Percentiles rank a stretch among this genome's conserved stretches.
phyloP scores from a whole-genome alignment of 2,329 filamentous ascomycete genomes.

The Fusarium nodosum region DNA sequence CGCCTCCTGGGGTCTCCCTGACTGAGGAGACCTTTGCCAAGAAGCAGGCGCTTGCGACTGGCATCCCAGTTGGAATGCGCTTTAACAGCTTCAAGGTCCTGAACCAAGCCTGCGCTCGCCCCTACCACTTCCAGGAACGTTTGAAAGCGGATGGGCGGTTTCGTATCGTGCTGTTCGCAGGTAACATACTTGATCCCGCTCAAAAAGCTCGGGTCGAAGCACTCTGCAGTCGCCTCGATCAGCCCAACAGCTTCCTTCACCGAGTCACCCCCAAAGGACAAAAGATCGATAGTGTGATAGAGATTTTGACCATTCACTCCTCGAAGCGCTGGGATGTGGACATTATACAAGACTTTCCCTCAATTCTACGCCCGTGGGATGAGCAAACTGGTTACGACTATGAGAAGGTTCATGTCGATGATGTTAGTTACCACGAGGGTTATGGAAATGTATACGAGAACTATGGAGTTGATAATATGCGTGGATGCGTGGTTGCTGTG shows the following conservation, averaged over 20 bases:
- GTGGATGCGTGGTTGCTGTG: slow-evolving; percentile 70
- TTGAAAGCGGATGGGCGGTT: not conserved
- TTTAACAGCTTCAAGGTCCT: slow-evolving; percentile 71
- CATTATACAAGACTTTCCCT: slow-evolving; percentile 63
- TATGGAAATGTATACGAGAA: slow-evolving; percentile 65
- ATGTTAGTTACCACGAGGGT: slow-evolving; percentile 66
- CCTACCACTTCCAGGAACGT: slow-evolving; percentile 43
- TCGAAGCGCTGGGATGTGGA: slow-evolving; percentile 64
- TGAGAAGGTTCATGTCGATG: slow-evolving; percentile 69
- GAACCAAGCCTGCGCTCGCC: slow-evolving; percentile 67
- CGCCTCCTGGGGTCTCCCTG: not conserved
- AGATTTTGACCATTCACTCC: slow-evolving; percentile 70
- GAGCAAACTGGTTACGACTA: slow-evolving; percentile 67
- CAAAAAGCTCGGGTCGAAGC: slow-evolving; percentile 54
- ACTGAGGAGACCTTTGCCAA: not conserved
- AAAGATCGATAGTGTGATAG: not conserved
- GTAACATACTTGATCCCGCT: slow-evolving; percentile 66
- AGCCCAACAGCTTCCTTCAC: not conserved
- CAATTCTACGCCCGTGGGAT: slow-evolving; percentile 57
- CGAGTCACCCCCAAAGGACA: not conserved
- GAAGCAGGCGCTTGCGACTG: slow-evolving; percentile 21
- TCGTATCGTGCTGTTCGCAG: not conserved
- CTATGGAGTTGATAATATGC: slow-evolving; percentile 67
- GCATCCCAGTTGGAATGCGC: slow-evolving; percentile 63
- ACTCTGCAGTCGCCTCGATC: not conserved